phyloP scores from a whole-genome alignment of 225 moss, liverwort and hornwort species.

The Straminergon stramineum region DNA sequence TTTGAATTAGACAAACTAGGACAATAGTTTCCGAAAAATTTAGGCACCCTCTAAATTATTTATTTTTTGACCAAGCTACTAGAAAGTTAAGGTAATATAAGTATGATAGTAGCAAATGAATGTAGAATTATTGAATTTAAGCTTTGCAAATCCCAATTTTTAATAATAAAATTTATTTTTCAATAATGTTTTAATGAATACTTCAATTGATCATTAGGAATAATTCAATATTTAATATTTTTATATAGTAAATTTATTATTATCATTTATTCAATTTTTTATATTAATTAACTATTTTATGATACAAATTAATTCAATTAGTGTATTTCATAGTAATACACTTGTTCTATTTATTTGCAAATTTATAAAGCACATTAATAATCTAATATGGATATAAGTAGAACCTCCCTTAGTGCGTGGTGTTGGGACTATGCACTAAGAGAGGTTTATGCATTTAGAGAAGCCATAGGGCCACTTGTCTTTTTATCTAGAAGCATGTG shows the following conservation, averaged over 20 bases:
- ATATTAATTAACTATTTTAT: background rate
- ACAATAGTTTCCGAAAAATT: no score
- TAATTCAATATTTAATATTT: background rate
- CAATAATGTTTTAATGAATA: background rate
- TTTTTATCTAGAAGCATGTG: no score
- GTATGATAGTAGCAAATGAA: background rate
- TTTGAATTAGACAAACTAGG: no score
- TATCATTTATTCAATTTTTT: fast-evolving
- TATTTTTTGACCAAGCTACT: no score
- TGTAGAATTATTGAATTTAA: background rate
- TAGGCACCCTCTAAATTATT: no score
- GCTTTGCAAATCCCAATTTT: background rate
- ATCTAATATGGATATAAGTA: background rate
- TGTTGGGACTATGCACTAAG: no score
- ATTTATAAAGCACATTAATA: background rate
- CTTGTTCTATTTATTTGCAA: background rate
- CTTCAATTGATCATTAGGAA: background rate
- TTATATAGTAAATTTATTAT: no score
- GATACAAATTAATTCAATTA: background rate
- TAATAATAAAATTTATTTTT: background rate
- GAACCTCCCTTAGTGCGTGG: no score
- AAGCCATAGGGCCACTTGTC: no score
- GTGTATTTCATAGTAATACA: background rate
- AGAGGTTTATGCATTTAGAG: no score
- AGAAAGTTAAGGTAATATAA: no score